Percentiles rank a stretch among this genome's conserved stretches.
Evolutionary conservation across 2,329 filamentous ascomycete species (phyloP).

Genomic region (Amauroascus verrucosus): DNA sequence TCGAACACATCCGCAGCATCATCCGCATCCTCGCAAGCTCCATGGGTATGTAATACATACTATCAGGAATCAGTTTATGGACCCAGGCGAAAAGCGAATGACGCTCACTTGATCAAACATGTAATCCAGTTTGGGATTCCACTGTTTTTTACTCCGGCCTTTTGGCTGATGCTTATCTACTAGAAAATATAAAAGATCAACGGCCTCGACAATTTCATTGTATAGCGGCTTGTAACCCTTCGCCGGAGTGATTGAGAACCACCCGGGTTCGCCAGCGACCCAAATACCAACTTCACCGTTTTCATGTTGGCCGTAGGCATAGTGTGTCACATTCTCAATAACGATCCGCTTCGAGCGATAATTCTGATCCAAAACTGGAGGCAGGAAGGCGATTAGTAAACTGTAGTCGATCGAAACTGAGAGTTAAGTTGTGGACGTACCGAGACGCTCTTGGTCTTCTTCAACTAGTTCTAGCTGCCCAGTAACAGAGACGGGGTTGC

Average conservation of each 20-base stretch:
- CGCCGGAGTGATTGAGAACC: slow-evolving; percentile 49
- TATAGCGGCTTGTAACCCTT: slow-evolving; percentile 45
- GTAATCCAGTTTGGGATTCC: slow-evolving; percentile 30
- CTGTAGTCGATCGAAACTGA: neutral
- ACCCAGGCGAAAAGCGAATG: neutral
- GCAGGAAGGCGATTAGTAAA: neutral
- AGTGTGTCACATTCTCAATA: slow-evolving; percentile 41
- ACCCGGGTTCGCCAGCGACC: slow-evolving; percentile 53
- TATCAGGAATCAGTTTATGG: slow-evolving; percentile 16
- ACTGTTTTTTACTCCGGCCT: slow-evolving; percentile 23
- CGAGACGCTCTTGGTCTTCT: slow-evolving; percentile 34
- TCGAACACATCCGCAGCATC: slow-evolving; percentile 40
- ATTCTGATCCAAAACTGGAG: slow-evolving; percentile 31
- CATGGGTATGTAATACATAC: slow-evolving; percentile 36
- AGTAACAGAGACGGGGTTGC: slow-evolving; percentile 46
- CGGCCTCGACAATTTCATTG: slow-evolving; percentile 48
- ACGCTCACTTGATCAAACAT: slow-evolving; percentile 33
- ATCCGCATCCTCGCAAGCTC: slow-evolving; percentile 35
- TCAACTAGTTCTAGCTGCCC: slow-evolving; percentile 42
- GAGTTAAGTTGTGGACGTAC: slow-evolving; percentile 25
- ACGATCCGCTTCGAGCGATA: slow-evolving; percentile 36
- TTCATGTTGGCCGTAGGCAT: slow-evolving; percentile 42
- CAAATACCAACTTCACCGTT: slow-evolving; percentile 50
- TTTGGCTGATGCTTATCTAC: slow-evolving; percentile 46
- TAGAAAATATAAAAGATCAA: slow-evolving; percentile 51